Evolutionary conservation across 2,329 filamentous ascomycete species (phyloP).

Genomic region (Colletotrichum falcatum): DNA sequence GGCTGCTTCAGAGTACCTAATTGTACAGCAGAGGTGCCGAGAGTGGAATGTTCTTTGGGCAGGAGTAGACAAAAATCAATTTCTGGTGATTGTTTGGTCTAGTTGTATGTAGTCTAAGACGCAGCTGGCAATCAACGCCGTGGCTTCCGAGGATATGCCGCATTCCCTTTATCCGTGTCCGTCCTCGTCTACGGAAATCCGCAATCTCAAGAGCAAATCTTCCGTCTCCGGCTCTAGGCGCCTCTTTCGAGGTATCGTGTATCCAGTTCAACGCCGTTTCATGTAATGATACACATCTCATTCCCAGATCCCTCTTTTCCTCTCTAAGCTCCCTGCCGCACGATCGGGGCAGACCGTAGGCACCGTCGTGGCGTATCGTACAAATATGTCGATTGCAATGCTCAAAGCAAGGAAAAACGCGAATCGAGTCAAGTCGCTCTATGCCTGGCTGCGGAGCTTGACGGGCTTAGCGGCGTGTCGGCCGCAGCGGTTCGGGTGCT

Average conservation of each 20-base stretch:
- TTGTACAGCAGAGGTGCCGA: background rate
- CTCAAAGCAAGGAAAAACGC: background rate
- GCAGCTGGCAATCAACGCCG: background rate
- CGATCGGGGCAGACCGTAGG: background rate
- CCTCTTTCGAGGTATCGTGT: background rate
- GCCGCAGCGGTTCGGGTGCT: conserved; percentile 68
- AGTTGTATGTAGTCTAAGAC: too few species aligned
- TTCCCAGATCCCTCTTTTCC: background rate
- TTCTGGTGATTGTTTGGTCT: background rate
- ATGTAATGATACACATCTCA: background rate
- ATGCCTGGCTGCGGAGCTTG: conserved; percentile 2
- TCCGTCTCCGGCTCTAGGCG: background rate
- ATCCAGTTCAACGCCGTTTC: conserved; percentile 3
- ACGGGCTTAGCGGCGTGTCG: conserved; percentile 58
- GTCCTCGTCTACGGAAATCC: background rate
- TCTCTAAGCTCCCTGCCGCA: background rate
- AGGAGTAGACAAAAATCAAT: background rate
- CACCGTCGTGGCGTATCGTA: background rate
- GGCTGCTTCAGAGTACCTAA: background rate
- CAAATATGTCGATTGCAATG: background rate
- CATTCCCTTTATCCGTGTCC: background rate
- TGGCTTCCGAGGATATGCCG: background rate
- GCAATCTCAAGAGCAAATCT: background rate
- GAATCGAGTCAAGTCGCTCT: background rate
- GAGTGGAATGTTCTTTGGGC: too few species aligned